Conservation (phyloP, 1,284 basidiomycete genomes). For the Mycena citricolor region DNA sequence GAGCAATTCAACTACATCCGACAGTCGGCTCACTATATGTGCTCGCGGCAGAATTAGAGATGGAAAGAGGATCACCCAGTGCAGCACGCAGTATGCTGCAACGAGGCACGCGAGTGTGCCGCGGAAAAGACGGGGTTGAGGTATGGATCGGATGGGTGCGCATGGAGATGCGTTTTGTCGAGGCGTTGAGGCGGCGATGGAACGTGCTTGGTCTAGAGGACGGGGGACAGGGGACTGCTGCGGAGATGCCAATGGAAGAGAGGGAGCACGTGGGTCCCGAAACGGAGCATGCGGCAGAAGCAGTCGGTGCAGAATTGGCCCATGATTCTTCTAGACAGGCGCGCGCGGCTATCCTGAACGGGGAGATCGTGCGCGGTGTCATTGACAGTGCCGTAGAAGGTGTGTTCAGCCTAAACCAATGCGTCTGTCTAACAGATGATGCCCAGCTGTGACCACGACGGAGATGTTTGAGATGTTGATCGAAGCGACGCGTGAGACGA, state of each 20-base stretch:
- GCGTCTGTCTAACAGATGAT: slow-evolving; percentile 4
- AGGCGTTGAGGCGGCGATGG: slow-evolving; percentile 83
- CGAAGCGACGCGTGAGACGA: slow-evolving; percentile 49
- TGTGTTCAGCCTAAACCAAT: too few relatives aligned
- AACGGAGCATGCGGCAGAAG: slow-evolving; percentile 19
- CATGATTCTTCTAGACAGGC: slow-evolving; percentile 48
- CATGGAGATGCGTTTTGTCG: slow-evolving; percentile 89
- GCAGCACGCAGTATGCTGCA: slow-evolving; percentile 84
- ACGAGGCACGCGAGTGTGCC: slow-evolving; percentile 72
- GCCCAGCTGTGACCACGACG: slow-evolving; percentile 56
- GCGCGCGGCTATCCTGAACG: slow-evolving; percentile 62
- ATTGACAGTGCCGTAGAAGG: slow-evolving; percentile 67
- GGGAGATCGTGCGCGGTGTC: slow-evolving; percentile 70
- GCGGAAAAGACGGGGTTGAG: slow-evolving; percentile 62
- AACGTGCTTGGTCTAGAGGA: slow-evolving; percentile 65
- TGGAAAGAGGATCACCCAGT: slow-evolving; percentile 75
- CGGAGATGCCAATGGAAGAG: slow-evolving; percentile 28
- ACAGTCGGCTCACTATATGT: slow-evolving; percentile 81
- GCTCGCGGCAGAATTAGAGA: slow-evolving; percentile 83
- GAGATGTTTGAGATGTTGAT: slow-evolving; percentile 61
- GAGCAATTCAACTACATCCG: slow-evolving; percentile 86
- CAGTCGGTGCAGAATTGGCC: slow-evolving; percentile 26
- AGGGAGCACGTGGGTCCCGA: slow-evolving; percentile 9
- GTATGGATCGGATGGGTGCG: slow-evolving; percentile 89
- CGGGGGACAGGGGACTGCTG: slow-evolving; percentile 26